Percentiles rank a stretch among this genome's conserved stretches.
These are phyloP conservation scores for Colletotrichum siamense DNA, from an alignment of 2,329 filamentous ascomycete species.

Conservation along the genomic window DNA sequence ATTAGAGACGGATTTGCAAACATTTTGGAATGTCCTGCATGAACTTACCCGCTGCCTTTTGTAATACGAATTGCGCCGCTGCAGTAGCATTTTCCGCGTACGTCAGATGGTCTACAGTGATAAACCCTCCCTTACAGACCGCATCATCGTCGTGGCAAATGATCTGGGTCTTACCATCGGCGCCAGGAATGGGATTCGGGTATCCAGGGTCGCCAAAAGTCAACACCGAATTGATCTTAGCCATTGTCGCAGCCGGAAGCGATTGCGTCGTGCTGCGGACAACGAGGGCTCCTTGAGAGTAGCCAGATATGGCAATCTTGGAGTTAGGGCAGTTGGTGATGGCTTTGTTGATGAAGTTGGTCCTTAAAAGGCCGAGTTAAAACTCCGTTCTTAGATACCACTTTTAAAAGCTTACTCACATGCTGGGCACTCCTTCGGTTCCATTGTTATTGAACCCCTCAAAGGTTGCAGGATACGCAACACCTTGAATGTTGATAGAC, in stretches of 20 bases:
- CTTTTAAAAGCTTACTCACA: conserved; percentile 23
- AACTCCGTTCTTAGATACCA: accelerated
- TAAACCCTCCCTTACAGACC: conserved; percentile 31
- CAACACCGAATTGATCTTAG: conserved; percentile 30
- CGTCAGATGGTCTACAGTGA: conserved; percentile 32
- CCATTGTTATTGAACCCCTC: conserved; percentile 29
- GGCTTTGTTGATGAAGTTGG: conserved; percentile 33
- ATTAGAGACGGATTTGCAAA: no score
- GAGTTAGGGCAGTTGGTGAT: conserved; percentile 28
- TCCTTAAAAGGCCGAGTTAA: conserved; percentile 29
- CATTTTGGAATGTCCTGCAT: no score
- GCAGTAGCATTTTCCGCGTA: conserved; percentile 28
- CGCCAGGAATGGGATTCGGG: conserved; percentile 23
- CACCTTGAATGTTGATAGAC: conserved; percentile 28
- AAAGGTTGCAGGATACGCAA: conserved; percentile 31
- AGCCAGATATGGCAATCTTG: conserved; percentile 29
- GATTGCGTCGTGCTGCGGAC: conserved; percentile 29
- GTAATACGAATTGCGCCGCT: conserved; percentile 27
- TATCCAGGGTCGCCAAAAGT: conserved; percentile 34
- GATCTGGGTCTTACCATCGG: conserved; percentile 23
- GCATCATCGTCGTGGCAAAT: conserved; percentile 29
- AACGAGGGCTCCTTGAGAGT: conserved; percentile 33
- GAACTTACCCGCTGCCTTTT: no score
- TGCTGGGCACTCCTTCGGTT: conserved; percentile 22
- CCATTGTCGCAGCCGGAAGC: conserved; percentile 26